Evolutionary conservation across 106 monocot species (phyloP), one percentile per base, ranked within the genome.

Genomic region (Dendrobium chrysotoxum): DNA sequence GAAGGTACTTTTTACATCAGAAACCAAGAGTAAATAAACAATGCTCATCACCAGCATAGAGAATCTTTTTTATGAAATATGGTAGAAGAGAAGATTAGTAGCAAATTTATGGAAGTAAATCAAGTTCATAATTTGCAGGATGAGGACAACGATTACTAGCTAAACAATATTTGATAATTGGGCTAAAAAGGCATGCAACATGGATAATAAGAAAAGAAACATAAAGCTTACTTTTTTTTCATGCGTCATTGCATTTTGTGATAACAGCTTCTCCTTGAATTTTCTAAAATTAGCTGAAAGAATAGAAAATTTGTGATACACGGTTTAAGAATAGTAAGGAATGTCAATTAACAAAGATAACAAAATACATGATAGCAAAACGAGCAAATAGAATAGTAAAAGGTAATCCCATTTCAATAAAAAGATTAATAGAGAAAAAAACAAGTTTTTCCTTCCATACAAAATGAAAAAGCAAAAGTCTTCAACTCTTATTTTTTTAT

Each of bases 231-330:
- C 97, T 70, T 91, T 88, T 61, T 83, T 91, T 78, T 85, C 86
- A 81, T 76, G 50, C 4, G 75, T 21, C 20, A 57, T 40, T 73
- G 89, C 64, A 84, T 88, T 93, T 81, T 93, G 86, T 50, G 93
- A 81, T 66, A 73, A 25, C 71, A 95, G 73, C 64, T 85, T 99
- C 86, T 95, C 91, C 83, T 90, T 95, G 47, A 92, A 99, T 88
- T 99, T 99, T 72, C 99, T 88, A 74, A 91, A 80, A 86, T 91
- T 99, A 75, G 75, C 98, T 99, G 89, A 58, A 84, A 81, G 18
- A 13, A 23, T 26, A 50, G 20, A 76, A 47, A 70, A 40, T 13
- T 76, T 47, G 12, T 15, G 50, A 47, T 40, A 9, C 76, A 47
- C 3, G 47, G 1, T n/a, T 31, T 74, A 46, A 76, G 23, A 28